A percentile compares a stretch with the other conserved stretches of the same genome.
These are phyloP conservation scores for Diplosphaera chodatii DNA, from an alignment of 139 green algal species.

Conservation along the genomic window DNA sequence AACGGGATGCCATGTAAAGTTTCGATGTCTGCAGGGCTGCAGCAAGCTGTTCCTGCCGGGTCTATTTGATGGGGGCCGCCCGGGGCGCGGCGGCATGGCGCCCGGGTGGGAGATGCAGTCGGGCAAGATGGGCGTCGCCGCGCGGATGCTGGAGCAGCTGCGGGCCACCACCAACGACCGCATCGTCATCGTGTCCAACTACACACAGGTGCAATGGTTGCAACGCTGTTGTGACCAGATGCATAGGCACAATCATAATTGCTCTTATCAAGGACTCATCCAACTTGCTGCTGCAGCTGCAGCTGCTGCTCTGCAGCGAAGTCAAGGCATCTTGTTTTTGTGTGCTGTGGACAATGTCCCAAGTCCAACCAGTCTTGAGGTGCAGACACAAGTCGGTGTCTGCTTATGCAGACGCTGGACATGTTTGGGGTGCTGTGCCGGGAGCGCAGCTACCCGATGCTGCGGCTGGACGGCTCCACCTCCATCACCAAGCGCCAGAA, in stretches of 20 bases:
- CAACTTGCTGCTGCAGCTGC: too few species aligned
- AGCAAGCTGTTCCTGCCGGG: slow-evolving; percentile 69
- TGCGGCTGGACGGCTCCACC: slow-evolving; percentile 89
- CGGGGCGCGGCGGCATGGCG: slow-evolving; percentile 44
- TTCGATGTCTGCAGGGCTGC: slow-evolving; percentile 36
- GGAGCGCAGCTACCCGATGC: slow-evolving; percentile 73
- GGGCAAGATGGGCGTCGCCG: slow-evolving; percentile 82
- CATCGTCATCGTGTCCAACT: slow-evolving; percentile 93
- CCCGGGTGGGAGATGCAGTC: slow-evolving; percentile 63
- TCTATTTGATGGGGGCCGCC: slow-evolving; percentile 73
- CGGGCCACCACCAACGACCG: slow-evolving; percentile 72
- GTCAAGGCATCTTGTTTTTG: too few species aligned
- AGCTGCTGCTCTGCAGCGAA: too few species aligned
- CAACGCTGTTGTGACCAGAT: too few species aligned
- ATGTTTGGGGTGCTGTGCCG: slow-evolving; percentile 81
- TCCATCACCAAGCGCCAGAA: slow-evolving; percentile 91
- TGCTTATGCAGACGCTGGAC: slow-evolving; percentile 81
- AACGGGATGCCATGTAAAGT: too few species aligned
- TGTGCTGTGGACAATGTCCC: too few species aligned
- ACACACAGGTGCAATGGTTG: slow-evolving; percentile 57
- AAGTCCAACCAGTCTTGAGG: too few species aligned
- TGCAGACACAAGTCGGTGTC: too few species aligned
- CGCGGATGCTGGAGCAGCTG: slow-evolving; percentile 77
- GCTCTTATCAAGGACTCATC: too few species aligned
- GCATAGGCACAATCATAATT: too few species aligned